Evolutionary conservation across 2,329 filamentous ascomycete genomes (phyloP), one percentile per base, ranked within the genome.

Genomic region (Claviceps sp.): DNA sequence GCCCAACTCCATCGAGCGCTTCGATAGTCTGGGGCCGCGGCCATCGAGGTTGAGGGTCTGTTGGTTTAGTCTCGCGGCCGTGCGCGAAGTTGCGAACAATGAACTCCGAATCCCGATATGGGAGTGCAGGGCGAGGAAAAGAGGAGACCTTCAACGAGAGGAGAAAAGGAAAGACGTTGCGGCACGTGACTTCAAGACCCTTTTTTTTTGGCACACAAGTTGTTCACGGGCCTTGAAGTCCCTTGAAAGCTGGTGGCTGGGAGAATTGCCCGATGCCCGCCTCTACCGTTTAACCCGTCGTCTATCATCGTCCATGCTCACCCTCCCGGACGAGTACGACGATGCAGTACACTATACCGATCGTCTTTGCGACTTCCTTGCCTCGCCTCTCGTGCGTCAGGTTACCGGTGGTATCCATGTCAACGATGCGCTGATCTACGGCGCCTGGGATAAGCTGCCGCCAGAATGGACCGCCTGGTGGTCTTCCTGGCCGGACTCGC

Each of bases 351-450:
- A 49, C 22, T 64, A 65, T 45, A 58, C 61, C 3, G 37, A 58
- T 2, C 49, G 60, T 6, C 55, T 66, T 0, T 51, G 50, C 5
- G 40, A 50, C 1, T 64, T 66, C 34, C 53, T 63, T n/a, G 42
- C 53, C 4, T 57, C 62, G 6, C 56, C 64, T 4, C 52, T 66
- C 13, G 56, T 65, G 11, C 61, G 58, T 6, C 64, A 66, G 34
- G 60, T 66, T 37, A 64, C 62, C 1, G 64, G 64, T 2, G 64
- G 60, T n/a, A 61, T 66, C 34, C 64, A 66, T 50, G 64, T 66
- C 50, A 66, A 66, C 42, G 64, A 66, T 52, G 61, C 64, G 2
- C 49, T 66, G 34, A 62, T 65, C 48, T 39, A 60, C 41, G 46
- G 62, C 50, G 63, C 63, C 11, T 66, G 64, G 64, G 56, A 54